Evolutionary conservation across 139 green algal species (phyloP).

Genomic region (Coccomyxa sp.): DNA sequence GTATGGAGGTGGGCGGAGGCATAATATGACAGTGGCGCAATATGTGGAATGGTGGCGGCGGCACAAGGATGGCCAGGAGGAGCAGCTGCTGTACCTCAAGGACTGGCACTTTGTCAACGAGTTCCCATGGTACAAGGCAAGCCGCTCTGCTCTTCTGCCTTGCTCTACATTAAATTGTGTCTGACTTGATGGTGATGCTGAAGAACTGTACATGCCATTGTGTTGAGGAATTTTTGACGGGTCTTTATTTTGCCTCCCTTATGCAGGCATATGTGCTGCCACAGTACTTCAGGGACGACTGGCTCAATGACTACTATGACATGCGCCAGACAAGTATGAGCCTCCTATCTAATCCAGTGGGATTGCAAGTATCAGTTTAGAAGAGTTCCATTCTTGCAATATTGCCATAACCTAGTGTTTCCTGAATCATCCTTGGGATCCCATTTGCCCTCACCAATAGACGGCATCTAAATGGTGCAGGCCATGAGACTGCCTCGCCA

Average conservation of each 20-base stretch:
- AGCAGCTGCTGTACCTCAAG: conserved; percentile 69
- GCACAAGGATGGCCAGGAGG: conserved; percentile 6
- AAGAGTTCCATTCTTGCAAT: background rate
- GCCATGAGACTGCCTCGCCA: background rate
- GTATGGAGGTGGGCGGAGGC: conserved; percentile 24
- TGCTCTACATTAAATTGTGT: background rate
- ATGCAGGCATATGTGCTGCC: conserved; percentile 61
- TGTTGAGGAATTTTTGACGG: too few relatives aligned
- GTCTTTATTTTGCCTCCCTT: background rate
- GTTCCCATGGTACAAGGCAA: conserved; percentile 44
- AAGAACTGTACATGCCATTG: background rate
- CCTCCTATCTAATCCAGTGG: background rate
- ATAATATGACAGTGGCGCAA: conserved; percentile 43
- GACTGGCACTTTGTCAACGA: conserved; percentile 84
- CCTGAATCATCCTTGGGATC: too few relatives aligned
- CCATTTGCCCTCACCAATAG: background rate
- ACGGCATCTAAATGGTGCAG: background rate
- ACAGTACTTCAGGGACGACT: conserved; percentile 74
- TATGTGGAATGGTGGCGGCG: conserved; percentile 47
- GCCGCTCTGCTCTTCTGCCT: background rate
- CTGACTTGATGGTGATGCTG: background rate
- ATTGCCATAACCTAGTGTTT: background rate
- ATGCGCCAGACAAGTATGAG: background rate
- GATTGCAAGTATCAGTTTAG: background rate
- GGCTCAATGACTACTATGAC: conserved; percentile 86